Percentiles rank a stretch among this genome's conserved stretches.
Evolutionary conservation across 2,329 filamentous ascomycete species (phyloP).

Genomic region (Cladosporium sp.): DNA sequence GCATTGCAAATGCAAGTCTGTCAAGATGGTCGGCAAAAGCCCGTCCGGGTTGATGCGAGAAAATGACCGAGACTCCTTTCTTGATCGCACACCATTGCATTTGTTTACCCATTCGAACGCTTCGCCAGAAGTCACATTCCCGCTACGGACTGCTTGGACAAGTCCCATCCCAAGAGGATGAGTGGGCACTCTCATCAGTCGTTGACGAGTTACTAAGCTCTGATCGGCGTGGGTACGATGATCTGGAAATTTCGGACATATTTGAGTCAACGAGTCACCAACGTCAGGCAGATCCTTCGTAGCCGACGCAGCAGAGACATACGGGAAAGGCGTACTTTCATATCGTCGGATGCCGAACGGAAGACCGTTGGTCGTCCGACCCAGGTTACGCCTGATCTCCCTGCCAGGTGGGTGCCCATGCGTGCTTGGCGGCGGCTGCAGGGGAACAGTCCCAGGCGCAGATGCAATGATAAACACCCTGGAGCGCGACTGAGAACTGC

Average conservation of each 20-base stretch:
- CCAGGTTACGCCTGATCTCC: constrained; percentile 48
- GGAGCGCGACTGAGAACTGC: constrained; percentile 65
- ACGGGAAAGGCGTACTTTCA: constrained; percentile 62
- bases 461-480: constrained; percentile 73
- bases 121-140: constrained; percentile 32
- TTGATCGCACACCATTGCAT: neutral
- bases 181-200: constrained; percentile 62
- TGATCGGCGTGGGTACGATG: constrained; percentile 58
- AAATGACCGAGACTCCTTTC: constrained; percentile 45
- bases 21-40: constrained; percentile 67
- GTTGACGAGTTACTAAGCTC: constrained; percentile 44
- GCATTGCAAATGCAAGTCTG: constrained; percentile 55
- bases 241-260: constrained; percentile 68
- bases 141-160: constrained; percentile 33
- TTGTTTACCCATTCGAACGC: constrained; percentile 26
- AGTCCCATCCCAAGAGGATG: constrained; percentile 46
- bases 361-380: constrained; percentile 61
- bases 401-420: constrained; percentile 59
- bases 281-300: constrained; percentile 64
- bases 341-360: constrained; percentile 58
- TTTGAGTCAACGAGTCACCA: constrained; percentile 61
- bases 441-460: constrained; percentile 63
- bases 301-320: constrained; percentile 56
- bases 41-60: constrained; percentile 54
- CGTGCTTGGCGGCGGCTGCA: constrained; percentile 59